phyloP scores from a whole-genome alignment of 305 asterid genomes.

The Lippia alba region DNA sequence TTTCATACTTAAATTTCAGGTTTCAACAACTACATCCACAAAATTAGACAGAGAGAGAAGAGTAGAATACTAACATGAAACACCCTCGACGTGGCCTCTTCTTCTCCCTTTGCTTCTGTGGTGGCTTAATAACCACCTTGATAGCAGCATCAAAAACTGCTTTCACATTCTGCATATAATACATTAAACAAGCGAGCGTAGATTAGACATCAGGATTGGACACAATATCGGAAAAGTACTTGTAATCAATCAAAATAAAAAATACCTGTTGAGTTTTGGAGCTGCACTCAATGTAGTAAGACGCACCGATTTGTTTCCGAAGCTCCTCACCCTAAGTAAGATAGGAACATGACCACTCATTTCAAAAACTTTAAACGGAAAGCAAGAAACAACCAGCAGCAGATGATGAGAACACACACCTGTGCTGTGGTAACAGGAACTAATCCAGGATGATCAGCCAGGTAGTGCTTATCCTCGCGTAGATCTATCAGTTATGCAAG shows the following conservation, averaged over 20 bases:
- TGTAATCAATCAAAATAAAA: neutral
- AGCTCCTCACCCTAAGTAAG: slow-evolving; percentile 72
- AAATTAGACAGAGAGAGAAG: neutral
- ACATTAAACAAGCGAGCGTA: slow-evolving; percentile 12
- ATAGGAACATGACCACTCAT: slow-evolving; percentile 1
- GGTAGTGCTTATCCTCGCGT: slow-evolving; percentile 75
- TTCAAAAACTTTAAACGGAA: neutral
- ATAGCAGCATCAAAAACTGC: slow-evolving; percentile 82
- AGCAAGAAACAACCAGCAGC: neutral
- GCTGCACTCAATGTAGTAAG: slow-evolving; percentile 25
- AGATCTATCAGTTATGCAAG: slow-evolving; percentile 50
- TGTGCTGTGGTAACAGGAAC: slow-evolving; percentile 67
- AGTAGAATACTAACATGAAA: slow-evolving; percentile 42
- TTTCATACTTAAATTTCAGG: no score
- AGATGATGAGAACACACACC: slow-evolving; percentile 41
- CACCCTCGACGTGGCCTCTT: slow-evolving; percentile 62
- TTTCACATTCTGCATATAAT: slow-evolving; percentile 63
- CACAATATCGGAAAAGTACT: neutral
- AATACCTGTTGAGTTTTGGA: slow-evolving; percentile 3
- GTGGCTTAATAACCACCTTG: slow-evolving; percentile 76
- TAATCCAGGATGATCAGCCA: slow-evolving; percentile 78
- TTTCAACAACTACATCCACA: neutral
- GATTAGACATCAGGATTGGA: neutral
- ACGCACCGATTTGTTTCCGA: slow-evolving; percentile 72
- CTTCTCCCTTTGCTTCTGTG: slow-evolving; percentile 66